Conservation (phyloP, 169 alveolate species). For the Plasmodium vivax region DNA sequence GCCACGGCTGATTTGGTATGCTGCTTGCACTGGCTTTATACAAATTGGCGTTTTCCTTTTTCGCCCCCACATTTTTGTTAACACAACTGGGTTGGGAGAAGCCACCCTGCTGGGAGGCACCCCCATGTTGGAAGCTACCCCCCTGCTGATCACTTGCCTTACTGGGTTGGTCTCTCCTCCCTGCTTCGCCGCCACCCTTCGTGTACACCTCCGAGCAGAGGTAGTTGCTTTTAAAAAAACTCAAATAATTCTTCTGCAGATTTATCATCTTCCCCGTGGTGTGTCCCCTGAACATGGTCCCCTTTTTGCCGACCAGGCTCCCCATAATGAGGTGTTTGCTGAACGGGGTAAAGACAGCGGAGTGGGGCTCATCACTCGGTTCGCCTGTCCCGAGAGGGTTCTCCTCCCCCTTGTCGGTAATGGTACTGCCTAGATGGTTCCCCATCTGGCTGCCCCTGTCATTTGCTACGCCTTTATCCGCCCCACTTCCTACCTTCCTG, state of each 20-base stretch:
- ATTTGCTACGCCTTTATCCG: background rate
- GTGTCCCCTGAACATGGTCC: background rate
- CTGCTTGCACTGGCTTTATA: background rate
- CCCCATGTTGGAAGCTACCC: too few species aligned
- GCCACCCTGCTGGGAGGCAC: too few species aligned
- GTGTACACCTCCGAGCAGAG: background rate
- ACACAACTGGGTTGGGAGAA: background rate
- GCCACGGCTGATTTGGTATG: background rate
- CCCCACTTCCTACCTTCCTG: background rate
- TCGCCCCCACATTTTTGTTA: background rate
- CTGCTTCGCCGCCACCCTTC: background rate
- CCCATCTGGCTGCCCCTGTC: background rate
- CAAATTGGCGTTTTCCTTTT: background rate
- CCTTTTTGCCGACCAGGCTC: background rate
- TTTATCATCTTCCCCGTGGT: constrained; percentile 25
- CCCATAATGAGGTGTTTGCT: constrained; percentile 9
- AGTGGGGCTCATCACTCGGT: background rate
- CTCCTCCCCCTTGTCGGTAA: background rate
- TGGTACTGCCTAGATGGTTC: background rate
- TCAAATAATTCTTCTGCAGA: constrained; percentile 2
- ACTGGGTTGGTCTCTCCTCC: background rate
- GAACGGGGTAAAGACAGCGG: background rate
- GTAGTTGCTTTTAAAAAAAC: constrained; percentile 29
- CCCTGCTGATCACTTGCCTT: background rate
- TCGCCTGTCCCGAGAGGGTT: background rate